Evolutionary conservation across 2,329 filamentous ascomycete species (phyloP).

Genomic region (Scedosporium dehoogii): DNA sequence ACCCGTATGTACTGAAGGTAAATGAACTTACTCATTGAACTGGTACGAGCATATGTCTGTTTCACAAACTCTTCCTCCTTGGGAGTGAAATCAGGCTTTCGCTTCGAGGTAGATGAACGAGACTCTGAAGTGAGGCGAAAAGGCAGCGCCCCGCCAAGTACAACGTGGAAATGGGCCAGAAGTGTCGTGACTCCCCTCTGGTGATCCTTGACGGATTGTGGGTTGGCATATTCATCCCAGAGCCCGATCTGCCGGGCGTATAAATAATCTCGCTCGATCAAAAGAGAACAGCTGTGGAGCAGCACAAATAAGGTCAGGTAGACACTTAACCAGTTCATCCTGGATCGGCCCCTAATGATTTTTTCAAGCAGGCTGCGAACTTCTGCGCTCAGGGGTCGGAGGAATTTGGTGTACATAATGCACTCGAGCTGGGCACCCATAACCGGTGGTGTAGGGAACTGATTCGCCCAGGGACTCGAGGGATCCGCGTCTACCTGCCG

Average conservation of each 20-base stretch:
- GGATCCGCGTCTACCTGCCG: neutral
- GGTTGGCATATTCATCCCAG: constrained; percentile 1
- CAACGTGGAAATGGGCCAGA: constrained; percentile 4
- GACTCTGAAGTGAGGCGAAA: neutral
- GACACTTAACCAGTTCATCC: neutral
- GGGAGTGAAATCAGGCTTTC: neutral
- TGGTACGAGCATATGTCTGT: too few species aligned
- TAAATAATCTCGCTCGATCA: constrained; percentile 2
- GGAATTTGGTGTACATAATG: constrained; percentile 5
- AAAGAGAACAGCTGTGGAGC: constrained; percentile 7
- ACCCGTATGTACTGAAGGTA: neutral
- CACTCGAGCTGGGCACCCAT: constrained; percentile 7
- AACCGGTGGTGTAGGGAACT: constrained; percentile 4
- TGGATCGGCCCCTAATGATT: neutral
- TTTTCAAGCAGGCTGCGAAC: neutral
- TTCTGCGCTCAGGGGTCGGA: neutral
- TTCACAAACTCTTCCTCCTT: too few species aligned
- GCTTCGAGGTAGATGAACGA: neutral
- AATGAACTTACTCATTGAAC: neutral
- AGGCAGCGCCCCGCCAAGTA: neutral
- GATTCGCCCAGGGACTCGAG: neutral
- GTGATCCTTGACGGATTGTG: neutral
- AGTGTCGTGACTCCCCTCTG: constrained; percentile 1
- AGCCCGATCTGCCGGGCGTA: constrained; percentile 5
- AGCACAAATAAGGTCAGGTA: constrained; percentile 8